Conservation (phyloP, 2,329 filamentous ascomycete species). For the Penicillium thymicola region DNA sequence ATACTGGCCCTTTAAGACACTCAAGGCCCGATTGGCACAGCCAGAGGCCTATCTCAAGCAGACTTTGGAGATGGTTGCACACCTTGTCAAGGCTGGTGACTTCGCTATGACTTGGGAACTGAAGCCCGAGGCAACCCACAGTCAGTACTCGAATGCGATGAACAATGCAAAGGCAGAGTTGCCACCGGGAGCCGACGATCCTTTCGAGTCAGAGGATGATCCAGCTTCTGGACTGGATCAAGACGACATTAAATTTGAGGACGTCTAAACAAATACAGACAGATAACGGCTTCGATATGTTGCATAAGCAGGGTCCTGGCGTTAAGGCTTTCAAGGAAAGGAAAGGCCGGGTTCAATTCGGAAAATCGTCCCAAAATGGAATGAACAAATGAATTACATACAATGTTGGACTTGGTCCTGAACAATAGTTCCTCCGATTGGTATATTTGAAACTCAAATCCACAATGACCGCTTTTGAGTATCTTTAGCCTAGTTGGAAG, state of each 20-base stretch:
- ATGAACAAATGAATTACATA: conserved; percentile 5
- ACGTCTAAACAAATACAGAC: conserved; percentile 49
- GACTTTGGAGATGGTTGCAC: conserved; percentile 76
- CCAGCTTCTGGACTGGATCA: conserved; percentile 52
- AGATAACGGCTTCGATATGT: conserved; percentile 12
- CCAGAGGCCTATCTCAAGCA: conserved; percentile 92
- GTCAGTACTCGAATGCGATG: conserved; percentile 45
- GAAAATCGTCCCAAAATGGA: conserved; percentile 4
- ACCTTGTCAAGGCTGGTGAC: conserved; percentile 74
- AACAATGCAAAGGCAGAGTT: conserved; percentile 53
- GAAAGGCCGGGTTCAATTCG: background rate
- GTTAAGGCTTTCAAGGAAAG: conserved; percentile 19
- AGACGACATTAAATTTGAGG: conserved; percentile 75
- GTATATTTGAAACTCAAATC: background rate
- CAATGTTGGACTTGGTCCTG: background rate
- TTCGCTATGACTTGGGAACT: conserved; percentile 86
- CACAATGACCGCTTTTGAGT: background rate
- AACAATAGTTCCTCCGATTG: background rate
- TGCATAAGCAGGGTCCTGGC: conserved; percentile 24
- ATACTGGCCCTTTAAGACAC: conserved; percentile 90
- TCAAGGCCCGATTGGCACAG: conserved; percentile 74
- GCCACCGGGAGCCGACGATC: conserved; percentile 45
- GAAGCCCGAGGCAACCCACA: conserved; percentile 64
- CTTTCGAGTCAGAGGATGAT: conserved; percentile 51
- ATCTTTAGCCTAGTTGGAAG: background rate